These are phyloP conservation scores for Talaromyces piceae DNA, from an alignment of 2,329 filamentous ascomycete genomes.

Conservation along the genomic window DNA sequence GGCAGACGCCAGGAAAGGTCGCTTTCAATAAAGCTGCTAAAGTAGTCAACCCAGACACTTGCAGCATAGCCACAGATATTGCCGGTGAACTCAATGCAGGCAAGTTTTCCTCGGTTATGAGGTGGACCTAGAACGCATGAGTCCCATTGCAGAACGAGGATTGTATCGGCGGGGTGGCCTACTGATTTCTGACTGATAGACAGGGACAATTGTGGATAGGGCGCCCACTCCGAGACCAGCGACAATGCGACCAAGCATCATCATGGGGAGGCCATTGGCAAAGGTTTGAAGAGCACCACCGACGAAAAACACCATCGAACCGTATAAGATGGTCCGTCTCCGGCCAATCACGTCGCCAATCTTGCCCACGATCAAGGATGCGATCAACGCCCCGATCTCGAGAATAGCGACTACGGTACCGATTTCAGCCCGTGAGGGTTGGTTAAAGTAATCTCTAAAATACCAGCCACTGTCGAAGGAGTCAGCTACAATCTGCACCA, in stretches of 20 bases:
- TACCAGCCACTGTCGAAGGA: conserved; percentile 59
- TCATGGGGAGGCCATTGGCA: conserved; percentile 78
- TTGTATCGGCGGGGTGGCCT: background rate
- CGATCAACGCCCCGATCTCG: conserved; percentile 85
- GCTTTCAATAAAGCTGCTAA: conserved; percentile 80
- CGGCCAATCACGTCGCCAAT: conserved; percentile 89
- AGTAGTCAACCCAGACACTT: conserved; percentile 98
- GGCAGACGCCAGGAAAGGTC: conserved; percentile 87
- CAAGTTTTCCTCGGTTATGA: conserved; percentile 89
- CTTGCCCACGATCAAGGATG: conserved; percentile 76
- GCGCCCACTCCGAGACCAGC: conserved; percentile 82
- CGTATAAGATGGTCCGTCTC: conserved; percentile 84
- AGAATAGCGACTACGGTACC: conserved; percentile 98
- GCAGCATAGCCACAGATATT: conserved; percentile 95
- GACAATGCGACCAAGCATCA: conserved; percentile 74
- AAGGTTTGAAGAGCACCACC: conserved; percentile 81
- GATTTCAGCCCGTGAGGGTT: conserved; percentile 78
- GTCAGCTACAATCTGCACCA: conserved; percentile 12
- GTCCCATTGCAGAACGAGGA: background rate
- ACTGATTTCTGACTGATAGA: conserved; percentile 82
- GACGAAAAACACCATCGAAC: conserved; percentile 76
- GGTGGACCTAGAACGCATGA: conserved; percentile 59
- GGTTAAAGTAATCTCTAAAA: conserved; percentile 87
- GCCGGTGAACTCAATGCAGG: conserved; percentile 95
- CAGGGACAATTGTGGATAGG: conserved; percentile 83